Evolutionary conservation across 1,284 basidiomycete genomes (phyloP).

Genomic region (Vanrija sp.): DNA sequence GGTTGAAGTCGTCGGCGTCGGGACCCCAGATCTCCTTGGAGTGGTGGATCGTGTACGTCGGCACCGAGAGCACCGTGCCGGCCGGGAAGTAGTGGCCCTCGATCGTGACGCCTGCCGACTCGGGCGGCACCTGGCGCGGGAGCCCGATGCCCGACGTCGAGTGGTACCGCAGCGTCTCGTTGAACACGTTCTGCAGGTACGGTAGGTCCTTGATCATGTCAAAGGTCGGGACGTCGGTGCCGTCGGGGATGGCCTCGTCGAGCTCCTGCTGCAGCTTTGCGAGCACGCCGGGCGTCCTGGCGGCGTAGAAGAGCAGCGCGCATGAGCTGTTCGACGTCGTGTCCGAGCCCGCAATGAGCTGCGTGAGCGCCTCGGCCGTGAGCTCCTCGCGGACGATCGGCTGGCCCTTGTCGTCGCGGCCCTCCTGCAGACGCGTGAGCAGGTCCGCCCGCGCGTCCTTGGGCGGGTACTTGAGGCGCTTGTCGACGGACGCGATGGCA

Average conservation of each 20-base stretch:
- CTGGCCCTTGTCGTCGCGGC: constrained; percentile 70
- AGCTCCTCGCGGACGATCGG: constrained; percentile 55
- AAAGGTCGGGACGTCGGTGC: constrained; percentile 57
- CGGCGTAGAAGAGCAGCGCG: constrained; percentile 78
- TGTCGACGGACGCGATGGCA: constrained; percentile 74
- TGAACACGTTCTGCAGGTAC: constrained; percentile 76
- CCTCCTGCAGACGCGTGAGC: constrained; percentile 71
- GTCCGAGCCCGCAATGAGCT: constrained; percentile 68
- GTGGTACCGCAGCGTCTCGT: constrained; percentile 75
- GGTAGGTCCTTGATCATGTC: constrained; percentile 63
- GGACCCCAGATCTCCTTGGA: constrained; percentile 58
- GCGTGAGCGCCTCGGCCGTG: constrained; percentile 79
- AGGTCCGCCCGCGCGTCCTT: constrained; percentile 66
- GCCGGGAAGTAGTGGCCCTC: constrained; percentile 17
- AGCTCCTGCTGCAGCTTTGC: constrained; percentile 72
- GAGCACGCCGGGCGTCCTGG: constrained; percentile 63
- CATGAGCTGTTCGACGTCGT: constrained; percentile 72
- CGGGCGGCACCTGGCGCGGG: constrained; percentile 63
- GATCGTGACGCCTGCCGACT: constrained; percentile 16
- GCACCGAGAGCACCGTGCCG: constrained; percentile 17
- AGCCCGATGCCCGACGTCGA: constrained; percentile 71
- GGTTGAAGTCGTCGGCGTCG: constrained; percentile 50
- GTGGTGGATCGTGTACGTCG: constrained; percentile 51
- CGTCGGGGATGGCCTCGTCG: constrained; percentile 64
- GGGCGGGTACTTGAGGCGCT: constrained; percentile 58